These are phyloP conservation scores for Euryodendron excelsum DNA, from an alignment of 148 eudicot genomes.

Conservation along the genomic window DNA sequence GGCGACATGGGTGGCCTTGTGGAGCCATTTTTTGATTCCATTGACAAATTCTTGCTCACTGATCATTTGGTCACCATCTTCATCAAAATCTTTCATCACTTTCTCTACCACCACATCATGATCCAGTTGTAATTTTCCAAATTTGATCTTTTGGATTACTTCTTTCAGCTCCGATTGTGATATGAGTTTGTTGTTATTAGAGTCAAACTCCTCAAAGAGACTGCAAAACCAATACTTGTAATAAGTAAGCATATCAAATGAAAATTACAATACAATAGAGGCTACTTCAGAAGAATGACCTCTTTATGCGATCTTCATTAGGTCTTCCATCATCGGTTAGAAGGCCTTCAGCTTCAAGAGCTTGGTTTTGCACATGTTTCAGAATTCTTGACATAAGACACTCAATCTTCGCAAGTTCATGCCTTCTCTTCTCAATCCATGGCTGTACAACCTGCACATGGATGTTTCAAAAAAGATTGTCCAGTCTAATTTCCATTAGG, in stretches of 20 bases:
- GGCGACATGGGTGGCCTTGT: constrained; percentile 14
- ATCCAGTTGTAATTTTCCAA: constrained; percentile 8
- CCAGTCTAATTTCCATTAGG: neutral
- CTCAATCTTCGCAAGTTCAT: constrained; percentile 19
- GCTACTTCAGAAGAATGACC: neutral
- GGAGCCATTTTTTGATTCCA: constrained; percentile 22
- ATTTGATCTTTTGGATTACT: constrained; percentile 13
- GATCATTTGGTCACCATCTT: constrained; percentile 22
- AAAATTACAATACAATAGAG: neutral
- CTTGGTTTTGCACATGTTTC: constrained; percentile 23
- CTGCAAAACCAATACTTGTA: constrained; percentile 9
- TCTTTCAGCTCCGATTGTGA: constrained; percentile 20
- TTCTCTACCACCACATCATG: constrained; percentile 7
- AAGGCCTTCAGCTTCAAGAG: constrained; percentile 21
- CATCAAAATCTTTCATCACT: constrained; percentile 24
- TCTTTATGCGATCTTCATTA: constrained; percentile 21
- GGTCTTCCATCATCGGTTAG: constrained; percentile 26
- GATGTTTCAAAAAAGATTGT: neutral
- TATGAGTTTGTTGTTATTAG: constrained; percentile 10
- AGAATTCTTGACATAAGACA: constrained; percentile 19
- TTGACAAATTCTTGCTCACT: constrained; percentile 21
- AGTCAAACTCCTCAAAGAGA: constrained; percentile 24
- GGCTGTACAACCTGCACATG: constrained; percentile 21
- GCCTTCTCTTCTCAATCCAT: constrained; percentile 7
- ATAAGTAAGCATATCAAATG: neutral